These are phyloP conservation scores for Thalassiosira allenii DNA, from an alignment of 352 stramenopile genomes.

Conservation along the genomic window DNA sequence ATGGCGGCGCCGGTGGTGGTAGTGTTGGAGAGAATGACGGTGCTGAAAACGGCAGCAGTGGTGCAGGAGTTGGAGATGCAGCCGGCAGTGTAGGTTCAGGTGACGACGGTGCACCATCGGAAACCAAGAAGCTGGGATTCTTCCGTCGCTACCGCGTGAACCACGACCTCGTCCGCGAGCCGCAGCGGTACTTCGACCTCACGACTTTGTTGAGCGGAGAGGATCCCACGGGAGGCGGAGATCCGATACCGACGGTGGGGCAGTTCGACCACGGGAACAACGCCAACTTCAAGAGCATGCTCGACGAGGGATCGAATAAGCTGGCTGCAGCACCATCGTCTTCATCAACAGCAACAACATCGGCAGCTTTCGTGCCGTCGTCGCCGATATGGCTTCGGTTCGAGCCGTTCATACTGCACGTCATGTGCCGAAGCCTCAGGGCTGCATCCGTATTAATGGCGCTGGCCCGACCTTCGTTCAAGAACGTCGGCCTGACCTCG, in stretches of 20 bases:
- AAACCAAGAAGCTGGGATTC: slow-evolving; percentile 19
- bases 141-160: slow-evolving; percentile 70
- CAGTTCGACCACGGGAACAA: slow-evolving; percentile 76
- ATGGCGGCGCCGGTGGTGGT: no score
- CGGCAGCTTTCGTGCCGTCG: slow-evolving; percentile 1
- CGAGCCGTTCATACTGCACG: slow-evolving; percentile 88
- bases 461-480: slow-evolving; percentile 79
- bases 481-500: slow-evolving; percentile 85
- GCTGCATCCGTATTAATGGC: slow-evolving; percentile 75
- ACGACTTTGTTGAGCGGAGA: slow-evolving; percentile 55
- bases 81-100: background rate
- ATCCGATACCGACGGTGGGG: slow-evolving; percentile 76
- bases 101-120: background rate
- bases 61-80: no score
- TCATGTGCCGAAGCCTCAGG: slow-evolving; percentile 75
- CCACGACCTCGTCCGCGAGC: slow-evolving; percentile 71
- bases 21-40: no score
- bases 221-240: slow-evolving; percentile 72
- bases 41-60: no score
- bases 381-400: slow-evolving; percentile 77
- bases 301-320: no score
- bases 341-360: no score
- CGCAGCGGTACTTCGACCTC: slow-evolving; percentile 77
- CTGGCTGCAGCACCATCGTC: no score
- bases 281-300: slow-evolving; percentile 35